phyloP scores from a whole-genome alignment of 192 early-diverging fungal species.

The Coemansia sp. region DNA sequence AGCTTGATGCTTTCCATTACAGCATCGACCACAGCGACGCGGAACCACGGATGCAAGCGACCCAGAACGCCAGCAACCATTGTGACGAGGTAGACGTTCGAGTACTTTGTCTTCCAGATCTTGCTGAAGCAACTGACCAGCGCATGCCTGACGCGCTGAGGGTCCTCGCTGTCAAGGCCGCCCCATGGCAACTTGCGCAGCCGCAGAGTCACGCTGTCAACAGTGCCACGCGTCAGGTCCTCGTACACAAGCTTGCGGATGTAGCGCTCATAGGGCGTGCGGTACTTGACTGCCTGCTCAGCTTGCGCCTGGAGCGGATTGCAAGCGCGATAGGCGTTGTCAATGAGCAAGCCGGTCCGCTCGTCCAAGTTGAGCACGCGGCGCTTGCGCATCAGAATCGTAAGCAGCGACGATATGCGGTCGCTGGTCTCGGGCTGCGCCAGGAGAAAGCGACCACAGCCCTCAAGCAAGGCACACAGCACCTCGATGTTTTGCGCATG shows the following conservation, averaged over 20 bases:
- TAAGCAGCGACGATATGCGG: slow-evolving; percentile 68
- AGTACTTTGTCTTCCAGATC: slow-evolving; percentile 91
- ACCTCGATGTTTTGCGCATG: slow-evolving; percentile 81
- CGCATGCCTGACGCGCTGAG: slow-evolving; percentile 54
- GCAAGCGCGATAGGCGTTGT: slow-evolving; percentile 89
- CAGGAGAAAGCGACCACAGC: slow-evolving; percentile 84
- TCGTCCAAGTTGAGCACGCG: slow-evolving; percentile 80
- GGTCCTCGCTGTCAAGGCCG: slow-evolving; percentile 41
- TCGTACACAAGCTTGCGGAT: slow-evolving; percentile 85
- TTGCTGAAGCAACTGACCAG: slow-evolving; percentile 81
- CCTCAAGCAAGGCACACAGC: slow-evolving; percentile 75
- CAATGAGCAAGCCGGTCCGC: slow-evolving; percentile 82
- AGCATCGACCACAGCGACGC: slow-evolving; percentile 80
- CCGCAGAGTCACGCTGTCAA: slow-evolving; percentile 63
- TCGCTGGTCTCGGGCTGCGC: slow-evolving; percentile 71
- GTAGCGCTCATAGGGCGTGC: slow-evolving; percentile 82
- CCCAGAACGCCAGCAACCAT: slow-evolving; percentile 75
- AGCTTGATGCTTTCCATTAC: slow-evolving; percentile 82
- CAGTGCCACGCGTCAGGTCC: slow-evolving; percentile 71
- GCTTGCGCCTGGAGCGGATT: slow-evolving; percentile 73
- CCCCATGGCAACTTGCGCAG: slow-evolving; percentile 90
- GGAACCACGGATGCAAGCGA: slow-evolving; percentile 83
- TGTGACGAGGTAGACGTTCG: slow-evolving; percentile 80
- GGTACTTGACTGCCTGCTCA: slow-evolving; percentile 62
- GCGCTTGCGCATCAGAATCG: slow-evolving; percentile 90